Evolutionary conservation across 2,329 filamentous ascomycete genomes (phyloP).

Genomic region (Trichoderma sp.): DNA sequence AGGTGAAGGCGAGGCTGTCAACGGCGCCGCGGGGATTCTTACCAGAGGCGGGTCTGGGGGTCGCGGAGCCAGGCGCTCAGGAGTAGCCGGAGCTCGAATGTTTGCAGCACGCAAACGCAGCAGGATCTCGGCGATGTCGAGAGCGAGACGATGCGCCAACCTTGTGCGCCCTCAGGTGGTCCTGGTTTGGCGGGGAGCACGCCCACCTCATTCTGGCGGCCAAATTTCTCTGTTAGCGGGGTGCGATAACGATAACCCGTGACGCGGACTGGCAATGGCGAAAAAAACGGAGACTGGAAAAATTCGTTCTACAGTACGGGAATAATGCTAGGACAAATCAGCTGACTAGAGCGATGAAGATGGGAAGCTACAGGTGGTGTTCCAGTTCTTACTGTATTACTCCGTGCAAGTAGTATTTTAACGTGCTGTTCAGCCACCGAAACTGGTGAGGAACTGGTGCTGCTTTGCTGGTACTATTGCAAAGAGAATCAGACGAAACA

Average conservation of each 20-base stretch:
- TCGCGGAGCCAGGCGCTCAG: conserved; percentile 5
- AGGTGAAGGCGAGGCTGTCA: neutral
- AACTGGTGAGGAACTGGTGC: neutral
- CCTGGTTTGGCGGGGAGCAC: conserved; percentile 27
- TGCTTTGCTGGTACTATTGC: neutral
- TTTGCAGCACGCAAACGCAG: conserved; percentile 20
- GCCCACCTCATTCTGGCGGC: conserved; percentile 23
- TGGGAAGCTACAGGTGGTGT: neutral
- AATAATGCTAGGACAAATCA: neutral
- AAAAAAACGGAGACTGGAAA: neutral
- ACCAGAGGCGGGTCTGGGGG: neutral
- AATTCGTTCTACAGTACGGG: neutral
- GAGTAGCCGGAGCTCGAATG: conserved; percentile 3
- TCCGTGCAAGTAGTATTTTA: neutral
- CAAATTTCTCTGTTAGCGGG: conserved; percentile 34
- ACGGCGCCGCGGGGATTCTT: conserved; percentile 1
- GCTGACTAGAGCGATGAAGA: neutral
- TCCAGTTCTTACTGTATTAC: neutral
- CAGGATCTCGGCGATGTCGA: conserved; percentile 15
- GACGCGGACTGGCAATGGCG: neutral
- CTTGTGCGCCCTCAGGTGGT: conserved; percentile 28
- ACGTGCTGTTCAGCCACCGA: neutral
- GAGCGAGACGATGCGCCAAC: conserved; percentile 25
- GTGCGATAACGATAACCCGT: conserved; percentile 46
- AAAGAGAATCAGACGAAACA: neutral